phyloP scores from a whole-genome alignment of 1,284 basidiomycete species.

The Naganishia liquefaciens region DNA sequence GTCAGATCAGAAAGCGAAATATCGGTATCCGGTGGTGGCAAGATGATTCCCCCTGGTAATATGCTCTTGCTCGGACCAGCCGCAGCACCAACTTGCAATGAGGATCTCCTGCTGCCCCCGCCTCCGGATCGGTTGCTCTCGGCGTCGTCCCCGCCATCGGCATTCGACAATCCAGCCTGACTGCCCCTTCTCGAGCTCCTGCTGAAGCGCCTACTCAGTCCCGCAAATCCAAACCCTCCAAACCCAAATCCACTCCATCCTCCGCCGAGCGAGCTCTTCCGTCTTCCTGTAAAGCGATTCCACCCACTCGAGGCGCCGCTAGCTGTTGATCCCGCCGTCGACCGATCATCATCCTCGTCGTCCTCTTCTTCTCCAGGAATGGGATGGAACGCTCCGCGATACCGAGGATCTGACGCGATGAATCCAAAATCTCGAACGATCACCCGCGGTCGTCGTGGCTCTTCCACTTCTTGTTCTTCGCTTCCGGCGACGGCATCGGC shows the following conservation, averaged over 20 bases:
- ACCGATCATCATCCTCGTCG: conserved; percentile 34
- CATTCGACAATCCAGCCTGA: conserved; percentile 23
- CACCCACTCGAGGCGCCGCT: conserved; percentile 23
- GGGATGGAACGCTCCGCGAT: conserved; percentile 24
- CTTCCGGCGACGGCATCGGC: conserved; percentile 24
- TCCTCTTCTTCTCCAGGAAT: conserved; percentile 36
- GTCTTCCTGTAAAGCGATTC: conserved; percentile 18
- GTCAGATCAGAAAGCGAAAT: conserved; percentile 15
- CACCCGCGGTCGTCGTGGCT: conserved; percentile 14
- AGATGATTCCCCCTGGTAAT: not conserved
- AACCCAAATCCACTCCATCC: conserved; percentile 27
- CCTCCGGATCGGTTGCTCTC: conserved; percentile 3
- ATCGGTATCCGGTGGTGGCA: conserved; percentile 19
- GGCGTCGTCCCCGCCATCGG: conserved; percentile 5
- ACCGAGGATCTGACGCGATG: conserved; percentile 14
- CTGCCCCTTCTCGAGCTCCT: conserved; percentile 23
- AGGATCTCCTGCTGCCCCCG: conserved; percentile 6
- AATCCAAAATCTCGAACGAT: conserved; percentile 29
- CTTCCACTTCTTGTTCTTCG: conserved; percentile 32
- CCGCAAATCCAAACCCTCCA: conserved; percentile 22
- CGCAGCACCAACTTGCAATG: conserved; percentile 17
- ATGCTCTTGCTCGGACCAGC: conserved; percentile 10
- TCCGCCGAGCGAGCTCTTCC: conserved; percentile 27
- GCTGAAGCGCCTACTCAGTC: conserved; percentile 19
- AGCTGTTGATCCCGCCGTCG: not conserved